Evolutionary conservation across 768 basidiomycete species (phyloP).

Genomic region (Leucocoprinus leucothites): DNA sequence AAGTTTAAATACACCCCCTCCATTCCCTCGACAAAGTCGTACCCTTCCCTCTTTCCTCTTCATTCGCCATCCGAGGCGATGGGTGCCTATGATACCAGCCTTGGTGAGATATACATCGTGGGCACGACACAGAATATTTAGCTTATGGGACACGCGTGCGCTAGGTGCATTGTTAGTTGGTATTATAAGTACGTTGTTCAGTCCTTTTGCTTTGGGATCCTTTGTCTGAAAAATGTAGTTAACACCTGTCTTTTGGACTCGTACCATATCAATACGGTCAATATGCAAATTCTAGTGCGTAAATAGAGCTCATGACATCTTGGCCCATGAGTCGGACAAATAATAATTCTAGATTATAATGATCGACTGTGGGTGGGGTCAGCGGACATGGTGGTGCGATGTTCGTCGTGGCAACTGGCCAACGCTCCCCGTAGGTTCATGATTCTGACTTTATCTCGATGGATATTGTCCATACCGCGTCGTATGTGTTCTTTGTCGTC

Average conservation of each 20-base stretch:
- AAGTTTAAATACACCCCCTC: background rate
- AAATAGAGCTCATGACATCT: no score
- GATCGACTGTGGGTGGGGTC: background rate
- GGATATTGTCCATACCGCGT: background rate
- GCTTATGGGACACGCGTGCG: background rate
- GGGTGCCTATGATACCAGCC: conserved; percentile 10
- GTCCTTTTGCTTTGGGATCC: no score
- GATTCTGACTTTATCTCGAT: background rate
- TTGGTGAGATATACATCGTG: conserved; percentile 11
- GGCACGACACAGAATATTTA: background rate
- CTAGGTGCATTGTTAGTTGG: conserved; percentile 22
- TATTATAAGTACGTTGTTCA: conserved; percentile 18
- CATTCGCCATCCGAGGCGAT: background rate
- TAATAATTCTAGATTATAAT: background rate
- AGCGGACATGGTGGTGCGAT: background rate
- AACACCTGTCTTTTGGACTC: conserved; percentile 18
- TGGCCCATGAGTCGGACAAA: background rate
- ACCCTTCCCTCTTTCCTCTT: background rate
- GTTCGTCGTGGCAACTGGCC: background rate
- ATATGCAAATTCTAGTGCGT: conserved; percentile 13
- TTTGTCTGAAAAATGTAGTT: conserved; percentile 5
- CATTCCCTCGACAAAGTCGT: background rate
- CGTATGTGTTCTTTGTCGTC: background rate
- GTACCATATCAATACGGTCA: conserved; percentile 15
- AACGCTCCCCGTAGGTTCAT: background rate